A percentile compares a stretch with the other conserved stretches of the same genome.
phyloP scores from a whole-genome alignment of 768 basidiomycete genomes.

The Russula abietina region DNA sequence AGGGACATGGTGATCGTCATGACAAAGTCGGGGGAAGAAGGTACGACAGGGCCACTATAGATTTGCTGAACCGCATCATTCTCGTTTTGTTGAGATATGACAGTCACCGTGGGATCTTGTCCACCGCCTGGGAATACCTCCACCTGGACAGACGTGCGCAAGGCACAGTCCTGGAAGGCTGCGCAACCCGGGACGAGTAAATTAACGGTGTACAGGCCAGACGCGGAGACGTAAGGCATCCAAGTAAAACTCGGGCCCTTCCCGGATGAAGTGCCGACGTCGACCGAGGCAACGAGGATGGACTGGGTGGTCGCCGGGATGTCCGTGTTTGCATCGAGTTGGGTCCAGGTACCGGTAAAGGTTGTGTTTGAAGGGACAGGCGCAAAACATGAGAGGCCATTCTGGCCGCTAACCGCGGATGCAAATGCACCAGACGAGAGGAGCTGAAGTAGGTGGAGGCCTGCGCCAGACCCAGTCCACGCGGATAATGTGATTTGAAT shows the following conservation, averaged over 20 bases:
- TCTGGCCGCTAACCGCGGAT: conserved; percentile 57
- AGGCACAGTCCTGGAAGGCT: conserved; percentile 69
- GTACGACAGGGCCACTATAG: conserved; percentile 81
- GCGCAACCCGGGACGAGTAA: conserved; percentile 84
- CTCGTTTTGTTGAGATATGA: conserved; percentile 64
- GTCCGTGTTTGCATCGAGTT: conserved; percentile 55
- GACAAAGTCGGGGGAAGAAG: conserved; percentile 63
- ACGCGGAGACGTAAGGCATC: conserved; percentile 86
- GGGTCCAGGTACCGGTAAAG: conserved; percentile 64
- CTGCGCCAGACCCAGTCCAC: conserved; percentile 71
- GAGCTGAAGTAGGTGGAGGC: conserved; percentile 86
- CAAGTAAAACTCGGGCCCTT: conserved; percentile 80
- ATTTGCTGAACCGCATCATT: conserved; percentile 56
- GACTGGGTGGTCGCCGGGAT: conserved; percentile 77
- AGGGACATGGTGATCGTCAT: conserved; percentile 72
- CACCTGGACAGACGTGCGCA: conserved; percentile 76
- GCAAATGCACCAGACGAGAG: conserved; percentile 90
- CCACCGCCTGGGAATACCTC: conserved; percentile 74
- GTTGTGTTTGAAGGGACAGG: conserved; percentile 65
- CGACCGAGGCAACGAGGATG: conserved; percentile 62
- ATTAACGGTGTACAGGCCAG: conserved; percentile 81
- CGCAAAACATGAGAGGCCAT: conserved; percentile 69
- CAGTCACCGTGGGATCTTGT: conserved; percentile 58
- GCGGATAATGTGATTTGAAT: conserved; percentile 75
- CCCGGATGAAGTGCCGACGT: conserved; percentile 54